These are phyloP conservation scores for Ascochyta koolunga DNA, from an alignment of 2,329 filamentous ascomycete species.

Conservation along the genomic window DNA sequence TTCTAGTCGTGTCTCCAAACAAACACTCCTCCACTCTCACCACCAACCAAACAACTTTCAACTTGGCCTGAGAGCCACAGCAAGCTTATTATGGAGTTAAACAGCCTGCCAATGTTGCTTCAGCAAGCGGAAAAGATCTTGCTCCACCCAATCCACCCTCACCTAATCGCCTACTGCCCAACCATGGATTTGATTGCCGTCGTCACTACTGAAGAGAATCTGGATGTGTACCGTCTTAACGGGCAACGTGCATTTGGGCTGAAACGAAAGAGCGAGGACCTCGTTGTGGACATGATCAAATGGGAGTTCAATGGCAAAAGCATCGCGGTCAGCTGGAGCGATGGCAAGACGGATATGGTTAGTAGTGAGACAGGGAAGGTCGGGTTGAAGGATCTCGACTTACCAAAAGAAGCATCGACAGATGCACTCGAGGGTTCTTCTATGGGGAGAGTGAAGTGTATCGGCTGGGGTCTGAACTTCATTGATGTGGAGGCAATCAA, in stretches of 20 bases:
- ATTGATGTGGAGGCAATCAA: conserved; percentile 56
- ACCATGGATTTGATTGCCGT: conserved; percentile 83
- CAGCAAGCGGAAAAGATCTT: conserved; percentile 52
- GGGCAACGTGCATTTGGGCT: conserved; percentile 71
- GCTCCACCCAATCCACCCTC: conserved; percentile 57
- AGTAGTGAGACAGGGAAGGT: conserved; percentile 82
- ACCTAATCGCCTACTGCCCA: conserved; percentile 76
- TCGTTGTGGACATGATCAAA: conserved; percentile 46
- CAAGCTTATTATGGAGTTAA: conserved; percentile 1
- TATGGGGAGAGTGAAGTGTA: conserved; percentile 48
- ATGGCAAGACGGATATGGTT: conserved; percentile 77
- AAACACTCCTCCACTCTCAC: not conserved
- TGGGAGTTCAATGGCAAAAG: conserved; percentile 67
- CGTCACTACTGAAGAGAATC: conserved; percentile 69
- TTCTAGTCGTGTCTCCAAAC: conserved; percentile 2
- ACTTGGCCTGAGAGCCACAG: conserved; percentile 3
- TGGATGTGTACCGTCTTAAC: conserved; percentile 79
- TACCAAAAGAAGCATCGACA: conserved; percentile 14
- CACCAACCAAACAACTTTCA: not conserved
- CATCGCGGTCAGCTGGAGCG: conserved; percentile 82
- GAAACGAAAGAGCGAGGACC: conserved; percentile 47
- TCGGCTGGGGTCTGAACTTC: conserved; percentile 63
- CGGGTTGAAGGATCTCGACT: conserved; percentile 64
- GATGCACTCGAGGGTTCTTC: not conserved
- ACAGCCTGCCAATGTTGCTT: conserved; percentile 29